Evolutionary conservation across 345 rosid species (phyloP), one percentile per base, ranked within the genome.

Genomic region (Hibiscus trionum): DNA sequence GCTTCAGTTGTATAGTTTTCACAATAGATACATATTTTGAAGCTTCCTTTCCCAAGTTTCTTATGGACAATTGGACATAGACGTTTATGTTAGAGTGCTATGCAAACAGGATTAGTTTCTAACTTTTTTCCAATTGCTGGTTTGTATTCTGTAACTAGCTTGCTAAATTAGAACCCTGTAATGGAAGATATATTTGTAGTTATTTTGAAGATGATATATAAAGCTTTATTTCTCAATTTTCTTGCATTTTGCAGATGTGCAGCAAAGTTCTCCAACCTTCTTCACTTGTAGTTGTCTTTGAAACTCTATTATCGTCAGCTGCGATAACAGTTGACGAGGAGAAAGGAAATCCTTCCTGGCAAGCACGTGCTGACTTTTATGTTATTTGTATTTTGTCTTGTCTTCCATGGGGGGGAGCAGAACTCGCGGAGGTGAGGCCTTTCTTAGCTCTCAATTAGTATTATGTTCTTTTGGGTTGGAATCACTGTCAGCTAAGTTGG

Each of bases 361-460:
- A 95, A 84, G 87, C 98, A 64, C 77, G 87, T 74, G 99, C 96
- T 67, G 99, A 95, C 86, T 95, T 90, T 70, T 92, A 92, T 65
- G 94, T 92, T 37, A 80, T 84, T 72, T 90, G 99, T 78, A 90
- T 95, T 78, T 89, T 92, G 80, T 89, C 97, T 17, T 92, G 93
- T 71, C 96, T 95, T 27, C 99, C 99, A 9, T 95, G 98, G 99
- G 99, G 98, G 69, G 99, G 96, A 50, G 90, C 94, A 44, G 99
- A 95, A 79, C 91, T 95, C 14, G n/a, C 78, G 66, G 99, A 95
- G 98, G 98, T 95, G 85, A 78, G 76, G 29, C 33, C 75, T 53
- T 61, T 46, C 39, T 64, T 9, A 58, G 52, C 72, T 35, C 39
- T 66, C 24, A 16, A n/a, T 76, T 15, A 46, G 26, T 68, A 1